These are phyloP conservation scores for Alnus rubra DNA, from an alignment of 306 rosid genomes.

Conservation along the genomic window DNA sequence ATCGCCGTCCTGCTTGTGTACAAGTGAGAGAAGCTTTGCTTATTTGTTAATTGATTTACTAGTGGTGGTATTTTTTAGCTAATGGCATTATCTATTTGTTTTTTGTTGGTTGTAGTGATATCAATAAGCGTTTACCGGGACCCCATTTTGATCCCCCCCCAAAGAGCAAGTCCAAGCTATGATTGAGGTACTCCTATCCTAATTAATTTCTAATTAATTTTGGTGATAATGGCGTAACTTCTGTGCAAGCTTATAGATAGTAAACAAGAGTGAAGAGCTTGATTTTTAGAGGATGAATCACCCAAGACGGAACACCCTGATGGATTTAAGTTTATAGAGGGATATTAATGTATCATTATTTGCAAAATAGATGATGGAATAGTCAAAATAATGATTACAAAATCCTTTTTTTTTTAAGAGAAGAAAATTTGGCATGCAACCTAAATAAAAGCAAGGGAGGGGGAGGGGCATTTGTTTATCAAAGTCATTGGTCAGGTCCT, in stretches of 20 bases:
- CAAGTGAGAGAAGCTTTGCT: slow-evolving; percentile 58
- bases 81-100: neutral
- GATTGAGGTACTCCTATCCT: slow-evolving; percentile 54
- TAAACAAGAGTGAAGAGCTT: neutral
- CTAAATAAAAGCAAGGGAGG: too few species aligned
- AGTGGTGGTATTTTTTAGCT: neutral
- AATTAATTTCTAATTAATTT: slow-evolving; percentile 16
- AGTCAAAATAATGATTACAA: too few species aligned
- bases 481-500: too few species aligned
- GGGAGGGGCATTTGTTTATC: too few species aligned
- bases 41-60: neutral
- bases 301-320: too few species aligned
- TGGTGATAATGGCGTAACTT: slow-evolving; percentile 1
- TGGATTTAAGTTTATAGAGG: too few species aligned
- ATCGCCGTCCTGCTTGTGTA: slow-evolving; percentile 80
- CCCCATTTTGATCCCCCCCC: slow-evolving; percentile 81
- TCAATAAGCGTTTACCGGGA: slow-evolving; percentile 79
- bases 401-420: too few species aligned
- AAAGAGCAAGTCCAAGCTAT: slow-evolving; percentile 50
- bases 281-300: too few species aligned
- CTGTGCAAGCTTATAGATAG: neutral
- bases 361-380: too few species aligned
- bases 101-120: slow-evolving; percentile 50
- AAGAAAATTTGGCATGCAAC: too few species aligned
- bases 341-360: too few species aligned